phyloP scores from a whole-genome alignment of 108 stramenopile genomes.

The Aurantiochytrium sp. region DNA sequence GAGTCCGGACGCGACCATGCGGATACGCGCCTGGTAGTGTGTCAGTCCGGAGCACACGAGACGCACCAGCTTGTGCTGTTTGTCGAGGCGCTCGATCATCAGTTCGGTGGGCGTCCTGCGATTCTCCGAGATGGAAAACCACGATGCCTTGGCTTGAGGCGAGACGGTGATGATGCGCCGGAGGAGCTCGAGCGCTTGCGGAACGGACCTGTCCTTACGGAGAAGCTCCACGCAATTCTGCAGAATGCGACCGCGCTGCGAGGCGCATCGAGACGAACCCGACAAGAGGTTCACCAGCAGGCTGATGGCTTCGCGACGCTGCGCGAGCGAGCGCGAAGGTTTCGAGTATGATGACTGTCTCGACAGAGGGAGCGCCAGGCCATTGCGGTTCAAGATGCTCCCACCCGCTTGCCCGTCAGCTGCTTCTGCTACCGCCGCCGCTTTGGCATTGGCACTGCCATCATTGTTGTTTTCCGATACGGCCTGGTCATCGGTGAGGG shows the following conservation, averaged over 20 bases:
- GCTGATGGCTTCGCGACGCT: not conserved
- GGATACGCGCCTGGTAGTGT: not conserved
- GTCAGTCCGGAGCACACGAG: not conserved
- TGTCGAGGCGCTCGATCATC: not conserved
- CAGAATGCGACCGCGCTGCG: not conserved
- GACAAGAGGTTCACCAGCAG: not conserved
- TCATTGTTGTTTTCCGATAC: too few species aligned
- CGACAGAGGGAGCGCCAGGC: not conserved
- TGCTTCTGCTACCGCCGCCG: too few species aligned
- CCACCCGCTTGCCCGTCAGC: too few species aligned
- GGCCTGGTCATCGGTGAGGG: too few species aligned
- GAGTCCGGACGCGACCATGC: not conserved
- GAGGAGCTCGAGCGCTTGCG: not conserved
- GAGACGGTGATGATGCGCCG: not conserved
- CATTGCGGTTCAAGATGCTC: too few species aligned
- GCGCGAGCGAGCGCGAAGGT: not conserved
- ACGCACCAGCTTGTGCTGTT: not conserved
- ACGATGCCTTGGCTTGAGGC: constrained; percentile 8
- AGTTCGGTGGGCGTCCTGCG: not conserved
- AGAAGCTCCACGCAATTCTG: not conserved
- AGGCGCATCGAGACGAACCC: not conserved
- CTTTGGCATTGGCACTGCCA: too few species aligned
- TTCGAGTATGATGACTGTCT: not conserved
- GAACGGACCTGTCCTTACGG: not conserved
- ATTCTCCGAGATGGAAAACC: not conserved